Evolutionary conservation across 2,329 filamentous ascomycete species (phyloP), one percentile per base, ranked within the genome.

Genomic region (Penicillium sp.): DNA sequence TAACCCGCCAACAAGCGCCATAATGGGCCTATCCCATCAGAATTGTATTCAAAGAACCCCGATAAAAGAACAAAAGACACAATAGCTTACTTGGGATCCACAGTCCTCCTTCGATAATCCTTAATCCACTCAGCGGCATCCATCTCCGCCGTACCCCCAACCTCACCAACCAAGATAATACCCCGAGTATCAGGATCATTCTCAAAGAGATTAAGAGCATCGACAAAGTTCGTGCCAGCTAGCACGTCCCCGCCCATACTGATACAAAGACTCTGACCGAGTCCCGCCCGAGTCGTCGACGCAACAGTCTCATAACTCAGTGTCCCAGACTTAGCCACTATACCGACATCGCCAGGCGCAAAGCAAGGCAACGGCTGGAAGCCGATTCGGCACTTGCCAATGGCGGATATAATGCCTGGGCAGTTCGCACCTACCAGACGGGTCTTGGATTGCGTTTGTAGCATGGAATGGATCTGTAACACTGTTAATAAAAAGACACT

Each of bases 221-320:
- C 89, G 2, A 86, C 81, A 60, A 92, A 85, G 53, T 86, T 86
- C 2, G 89, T 93, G 0, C 89, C 89, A 1, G 86, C 84, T 53
- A 91, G 75, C 35, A 88, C 80, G 66, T 92, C 89, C 3, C 89
- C 89, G 3, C 89, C 89, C 77, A 92, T 87, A 16, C 87, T 88
- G 42, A 92, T 85, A 40, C 88, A 89, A 7, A 91, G 75, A 65
- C 87, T 90, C 70, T 93, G 89, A 0, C 89, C 89, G 1, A 92
- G 75, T 0, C 89, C 88, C n/a, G 83, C 86, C 57, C 85, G 79
- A 7, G 87, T 89, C 25, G 89, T 85, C 1, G 87, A 86, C 0
- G 86, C 89, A 1, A 91, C 89, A 2, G 89, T 85, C 69, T 93
- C 89, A 65, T 92, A 93, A 58, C 87, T 90, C 39, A 93, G 74